These are phyloP conservation scores for Aurinia saxatilis DNA, from an alignment of 345 rosid species.

Conservation along the genomic window DNA sequence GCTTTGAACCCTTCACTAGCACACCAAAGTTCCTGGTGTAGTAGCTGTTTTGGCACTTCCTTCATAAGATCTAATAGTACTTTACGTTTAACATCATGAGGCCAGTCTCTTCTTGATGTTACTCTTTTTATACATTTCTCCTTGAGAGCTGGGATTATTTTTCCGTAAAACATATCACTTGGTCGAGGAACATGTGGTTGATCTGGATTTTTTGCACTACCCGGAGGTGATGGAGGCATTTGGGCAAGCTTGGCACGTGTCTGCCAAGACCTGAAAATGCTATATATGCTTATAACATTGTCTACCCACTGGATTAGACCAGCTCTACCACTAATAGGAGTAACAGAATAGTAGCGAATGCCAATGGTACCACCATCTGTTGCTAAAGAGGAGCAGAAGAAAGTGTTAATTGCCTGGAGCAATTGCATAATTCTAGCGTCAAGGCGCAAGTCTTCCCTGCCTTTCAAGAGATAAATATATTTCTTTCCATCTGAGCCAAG, in stretches of 20 bases:
- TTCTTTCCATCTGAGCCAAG: conserved; percentile 88
- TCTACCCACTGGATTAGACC: conserved; percentile 96
- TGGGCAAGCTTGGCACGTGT: conserved; percentile 70
- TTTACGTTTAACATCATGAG: conserved; percentile 90
- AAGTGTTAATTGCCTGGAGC: conserved; percentile 77
- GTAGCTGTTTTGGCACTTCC: conserved; percentile 84
- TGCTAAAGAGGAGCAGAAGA: conserved; percentile 49
- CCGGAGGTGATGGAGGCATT: conserved; percentile 43
- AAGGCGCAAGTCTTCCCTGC: conserved; percentile 93
- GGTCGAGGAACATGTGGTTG: conserved; percentile 89
- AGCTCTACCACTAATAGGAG: conserved; percentile 91
- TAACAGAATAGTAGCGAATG: conserved; percentile 77
- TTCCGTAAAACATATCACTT: conserved; percentile 95
- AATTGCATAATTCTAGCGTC: conserved; percentile 98
- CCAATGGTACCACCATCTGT: conserved; percentile 46
- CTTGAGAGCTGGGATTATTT: conserved; percentile 95
- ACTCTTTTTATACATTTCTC: conserved; percentile 91
- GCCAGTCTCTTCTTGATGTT: conserved; percentile 97
- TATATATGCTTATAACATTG: conserved; percentile 77
- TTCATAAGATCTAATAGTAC: conserved; percentile 88
- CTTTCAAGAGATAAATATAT: conserved; percentile 79
- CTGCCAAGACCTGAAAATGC: conserved; percentile 85
- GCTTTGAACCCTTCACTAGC: conserved; percentile 94
- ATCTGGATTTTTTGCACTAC: conserved; percentile 41
- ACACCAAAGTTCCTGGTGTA: conserved; percentile 93